Evolutionary conservation across 2,329 filamentous ascomycete species (phyloP).

Genomic region (Xylaria arbuscula): DNA sequence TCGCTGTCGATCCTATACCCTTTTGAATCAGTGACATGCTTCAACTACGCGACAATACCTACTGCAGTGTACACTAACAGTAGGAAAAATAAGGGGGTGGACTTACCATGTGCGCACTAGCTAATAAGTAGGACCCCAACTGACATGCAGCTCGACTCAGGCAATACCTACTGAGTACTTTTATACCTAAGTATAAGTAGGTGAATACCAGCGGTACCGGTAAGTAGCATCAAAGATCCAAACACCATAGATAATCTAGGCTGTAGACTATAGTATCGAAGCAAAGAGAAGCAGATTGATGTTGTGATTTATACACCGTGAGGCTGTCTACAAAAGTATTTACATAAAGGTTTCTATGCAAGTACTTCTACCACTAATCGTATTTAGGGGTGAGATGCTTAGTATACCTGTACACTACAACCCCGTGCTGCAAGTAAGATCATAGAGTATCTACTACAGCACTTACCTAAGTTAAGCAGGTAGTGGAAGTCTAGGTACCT

Average conservation of each 20-base stretch:
- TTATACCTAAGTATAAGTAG: too few species aligned
- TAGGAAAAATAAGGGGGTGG: conserved; percentile 10
- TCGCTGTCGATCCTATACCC: conserved; percentile 22
- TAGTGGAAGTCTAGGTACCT: neutral
- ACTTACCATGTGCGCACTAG: neutral
- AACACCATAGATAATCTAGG: neutral
- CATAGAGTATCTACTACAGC: neutral
- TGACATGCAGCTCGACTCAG: neutral
- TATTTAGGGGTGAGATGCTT: neutral
- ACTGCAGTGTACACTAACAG: neutral
- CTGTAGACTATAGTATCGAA: neutral
- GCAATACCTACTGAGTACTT: neutral
- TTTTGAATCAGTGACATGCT: conserved; percentile 2
- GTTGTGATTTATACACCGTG: neutral
- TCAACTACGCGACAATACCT: neutral
- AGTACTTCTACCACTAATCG: neutral
- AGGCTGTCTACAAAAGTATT: neutral
- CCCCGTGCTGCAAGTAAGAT: neutral
- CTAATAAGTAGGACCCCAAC: neutral
- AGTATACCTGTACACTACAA: neutral
- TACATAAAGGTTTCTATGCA: neutral
- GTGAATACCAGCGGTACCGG: too few species aligned
- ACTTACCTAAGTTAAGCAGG: too few species aligned
- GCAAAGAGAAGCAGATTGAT: neutral
- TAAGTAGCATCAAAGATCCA: neutral